Evolutionary conservation across 148 eudicot genomes (phyloP), one percentile per base, ranked within the genome.

Genomic region (Rhododendron griersonianum): DNA sequence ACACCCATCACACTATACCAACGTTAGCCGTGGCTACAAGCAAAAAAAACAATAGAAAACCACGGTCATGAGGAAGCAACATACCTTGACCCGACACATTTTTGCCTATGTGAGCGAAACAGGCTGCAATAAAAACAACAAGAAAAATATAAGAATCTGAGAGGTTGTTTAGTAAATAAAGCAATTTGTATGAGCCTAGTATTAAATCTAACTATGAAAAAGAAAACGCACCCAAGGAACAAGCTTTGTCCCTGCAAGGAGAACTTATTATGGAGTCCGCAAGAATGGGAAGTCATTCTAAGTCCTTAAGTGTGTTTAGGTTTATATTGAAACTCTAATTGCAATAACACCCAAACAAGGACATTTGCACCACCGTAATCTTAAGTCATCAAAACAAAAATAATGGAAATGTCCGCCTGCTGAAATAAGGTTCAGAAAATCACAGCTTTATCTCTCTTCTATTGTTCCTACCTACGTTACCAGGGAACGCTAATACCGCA

Each of bases 61-160:
- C 73, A 84, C 10, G 7, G 50, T 85, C 44, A 48, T 14, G 48
- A 80, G 65, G n/a, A 71, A 3, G 10, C 55, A 35, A 53, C 89
- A 21, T 79, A 96, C 98, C 95, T 92, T 85, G 83, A 53, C 77
- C 87, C 50, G 91, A 41, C 39, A 83, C 91, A 78, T 89, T 89
- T 86, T 83, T 86, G 85, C 90, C 92, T 35, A 92, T 23, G 89
- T 96, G 96, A n/a, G 98, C 91, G 83, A 90, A 96, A 90, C 98
- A 96, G 78, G 87, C 98, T 96, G 96, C 91, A 84, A 48, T 48
- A 50, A 11, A 67, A 16, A 21, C 18, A 30, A 57, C 35, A 81
- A 9, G 50, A 0, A 83, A 78, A 71, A 19, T 77, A 87, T 86
- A 90, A 86, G 76, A 71, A 71, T 71, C 37, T 71, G 39, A 71